Evolutionary conservation across 345 rosid genomes (phyloP).

Genomic region (Aquilaria sinensis): DNA sequence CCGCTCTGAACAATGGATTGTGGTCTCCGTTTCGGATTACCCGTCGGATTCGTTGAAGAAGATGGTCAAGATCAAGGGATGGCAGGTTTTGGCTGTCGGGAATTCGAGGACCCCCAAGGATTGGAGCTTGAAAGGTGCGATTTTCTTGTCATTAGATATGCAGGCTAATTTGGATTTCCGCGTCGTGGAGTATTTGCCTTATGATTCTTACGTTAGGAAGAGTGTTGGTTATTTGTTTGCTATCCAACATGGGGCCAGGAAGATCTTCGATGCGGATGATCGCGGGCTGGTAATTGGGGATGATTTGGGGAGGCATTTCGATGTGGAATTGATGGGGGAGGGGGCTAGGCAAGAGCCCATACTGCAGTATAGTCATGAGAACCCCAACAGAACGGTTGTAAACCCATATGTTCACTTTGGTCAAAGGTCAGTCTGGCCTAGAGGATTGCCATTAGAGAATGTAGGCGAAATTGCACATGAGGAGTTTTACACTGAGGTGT

Average conservation of each 20-base stretch:
- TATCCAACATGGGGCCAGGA: constrained; percentile 92
- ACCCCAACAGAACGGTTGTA: constrained; percentile 65
- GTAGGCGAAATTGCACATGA: constrained; percentile 89
- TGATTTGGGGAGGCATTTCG: constrained; percentile 85
- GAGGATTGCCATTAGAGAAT: constrained; percentile 94
- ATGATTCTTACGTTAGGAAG: constrained; percentile 80
- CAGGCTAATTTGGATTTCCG: constrained; percentile 80
- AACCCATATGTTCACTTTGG: constrained; percentile 96
- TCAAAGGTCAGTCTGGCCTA: constrained; percentile 98
- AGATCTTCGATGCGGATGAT: constrained; percentile 90
- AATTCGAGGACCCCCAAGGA: constrained; percentile 76
- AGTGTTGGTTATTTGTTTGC: constrained; percentile 92
- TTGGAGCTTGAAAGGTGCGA: constrained; percentile 87
- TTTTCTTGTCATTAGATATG: constrained; percentile 75
- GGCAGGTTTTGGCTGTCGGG: constrained; percentile 93
- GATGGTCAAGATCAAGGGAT: constrained; percentile 70
- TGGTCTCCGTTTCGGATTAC: constrained; percentile 71
- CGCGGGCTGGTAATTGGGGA: constrained; percentile 83
- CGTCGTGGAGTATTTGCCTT: constrained; percentile 76
- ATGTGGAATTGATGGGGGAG: constrained; percentile 81
- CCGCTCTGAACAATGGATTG: constrained; percentile 80
- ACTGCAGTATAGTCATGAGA: constrained; percentile 88
- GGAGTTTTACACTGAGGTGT: constrained; percentile 87
- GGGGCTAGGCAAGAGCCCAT: constrained; percentile 74
- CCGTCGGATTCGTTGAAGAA: constrained; percentile 63